Base-by-base conservation (phyloP, 176 grass and related monocot genomes). In the Bonia amplexicaulis region DNA sequence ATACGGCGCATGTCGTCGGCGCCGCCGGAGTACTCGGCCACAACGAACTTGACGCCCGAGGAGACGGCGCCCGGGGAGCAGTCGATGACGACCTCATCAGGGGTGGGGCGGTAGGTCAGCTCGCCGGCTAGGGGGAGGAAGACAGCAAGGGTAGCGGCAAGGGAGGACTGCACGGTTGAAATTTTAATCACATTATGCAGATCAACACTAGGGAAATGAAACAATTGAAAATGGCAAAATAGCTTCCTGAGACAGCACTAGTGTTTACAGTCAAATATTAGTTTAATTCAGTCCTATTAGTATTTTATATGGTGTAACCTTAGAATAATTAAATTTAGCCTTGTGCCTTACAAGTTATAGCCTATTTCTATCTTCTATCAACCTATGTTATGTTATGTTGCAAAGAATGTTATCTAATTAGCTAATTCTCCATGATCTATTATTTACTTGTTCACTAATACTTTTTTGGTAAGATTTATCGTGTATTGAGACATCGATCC, bases 1-100 rank as follows among this genome's bases (percentile, higher is more conserved):
- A 85, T 62, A 2, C 63, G 62, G 68, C 71, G 40, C 47, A 91
- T 81, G 59, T 26, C 85, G 69, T 80, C 76, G 39, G 85, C 81
- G n/a, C 66, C 29, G 14, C 72, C 61, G 35, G 49, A 22, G 72
- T 46, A 77, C 69, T 91, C 85, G 29, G 85, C 89, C 76, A 81
- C 89, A 0, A 80, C 67, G 65, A 91, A 66, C 55, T 31, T 69
- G 33, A 91, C 80, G 3, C 86, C 86, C 1, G 49, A 22, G 52
- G 58, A 63, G 31, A 84, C 39, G 12, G 70, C 60, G 8, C 13
- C 80, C 3, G 46, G 29, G 22, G 80, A 88, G 71, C 39, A 84
- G 60, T 90, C 83, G 55, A 89, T 47, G 60, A 77, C 20, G 55
- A 89, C 42, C 13, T 39, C 76, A 20, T n/a, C 67, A 12, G 65